Percentiles rank a stretch among this genome's conserved stretches.
phyloP scores from a whole-genome alignment of 2,329 filamentous ascomycete species.

The Penicillium fuscoglaucum region DNA sequence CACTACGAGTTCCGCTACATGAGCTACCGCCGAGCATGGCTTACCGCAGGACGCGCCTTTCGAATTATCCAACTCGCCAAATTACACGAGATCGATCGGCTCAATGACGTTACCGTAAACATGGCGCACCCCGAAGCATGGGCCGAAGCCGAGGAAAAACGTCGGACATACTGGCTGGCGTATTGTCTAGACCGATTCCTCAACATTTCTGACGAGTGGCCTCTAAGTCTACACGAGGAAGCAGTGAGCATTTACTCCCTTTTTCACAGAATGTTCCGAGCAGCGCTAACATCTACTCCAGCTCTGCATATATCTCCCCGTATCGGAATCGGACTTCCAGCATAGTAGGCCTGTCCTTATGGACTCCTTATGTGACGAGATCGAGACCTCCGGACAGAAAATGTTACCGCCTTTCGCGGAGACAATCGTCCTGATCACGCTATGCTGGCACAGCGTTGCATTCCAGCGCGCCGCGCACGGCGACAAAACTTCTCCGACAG shows the following conservation, averaged over 20 bases:
- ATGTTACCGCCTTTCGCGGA: conserved; percentile 8
- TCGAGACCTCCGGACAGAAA: conserved; percentile 6
- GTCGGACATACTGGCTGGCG: conserved; percentile 42
- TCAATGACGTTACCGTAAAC: not conserved
- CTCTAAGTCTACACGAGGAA: conserved; percentile 33
- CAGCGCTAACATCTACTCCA: not conserved
- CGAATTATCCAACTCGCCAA: conserved; percentile 40
- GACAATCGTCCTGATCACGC: conserved; percentile 6
- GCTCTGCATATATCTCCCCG: conserved; percentile 23
- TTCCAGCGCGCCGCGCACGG: not conserved
- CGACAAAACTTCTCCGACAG: not conserved
- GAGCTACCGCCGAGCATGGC: conserved; percentile 37
- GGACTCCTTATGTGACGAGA: conserved; percentile 23
- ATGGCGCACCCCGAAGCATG: conserved; percentile 9
- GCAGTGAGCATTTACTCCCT: conserved; percentile 1
- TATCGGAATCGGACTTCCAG: conserved; percentile 7
- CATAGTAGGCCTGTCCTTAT: conserved; percentile 11
- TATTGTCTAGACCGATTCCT: conserved; percentile 38
- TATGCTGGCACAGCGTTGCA: conserved; percentile 11
- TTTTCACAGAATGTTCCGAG: not conserved
- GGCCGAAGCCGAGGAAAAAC: conserved; percentile 34
- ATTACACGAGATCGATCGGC: conserved; percentile 37
- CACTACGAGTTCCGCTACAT: conserved; percentile 42
- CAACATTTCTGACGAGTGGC: conserved; percentile 29
- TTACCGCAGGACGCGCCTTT: conserved; percentile 41